phyloP scores from a whole-genome alignment of 2,329 filamentous ascomycete genomes.

The Nothophoma quercina region DNA sequence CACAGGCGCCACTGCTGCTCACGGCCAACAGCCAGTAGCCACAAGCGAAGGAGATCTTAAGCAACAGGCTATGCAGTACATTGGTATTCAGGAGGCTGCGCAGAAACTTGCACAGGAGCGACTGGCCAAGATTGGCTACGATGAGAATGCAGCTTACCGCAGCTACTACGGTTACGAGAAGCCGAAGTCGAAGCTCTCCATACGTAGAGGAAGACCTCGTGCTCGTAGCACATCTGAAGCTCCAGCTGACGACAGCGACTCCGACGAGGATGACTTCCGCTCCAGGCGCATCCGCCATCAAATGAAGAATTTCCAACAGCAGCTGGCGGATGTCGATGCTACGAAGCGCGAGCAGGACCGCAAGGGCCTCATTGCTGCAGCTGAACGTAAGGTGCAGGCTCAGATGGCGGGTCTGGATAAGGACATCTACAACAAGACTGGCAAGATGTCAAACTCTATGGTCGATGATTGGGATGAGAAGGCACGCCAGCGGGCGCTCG shows the following conservation, averaged over 20 bases:
- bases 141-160: conserved; percentile 71
- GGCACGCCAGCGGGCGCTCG: conserved; percentile 73
- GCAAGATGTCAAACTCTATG: conserved; percentile 72
- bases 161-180: conserved; percentile 75
- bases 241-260: conserved; percentile 34
- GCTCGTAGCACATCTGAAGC: conserved; percentile 70
- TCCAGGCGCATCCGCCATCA: conserved; percentile 78
- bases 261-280: conserved; percentile 67
- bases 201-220: conserved; percentile 63
- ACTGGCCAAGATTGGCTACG: conserved; percentile 78
- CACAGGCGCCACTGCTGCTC: conserved; percentile 46
- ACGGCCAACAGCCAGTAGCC: conserved; percentile 33
- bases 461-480: conserved; percentile 81
- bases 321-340: conserved; percentile 72
- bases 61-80: conserved; percentile 59
- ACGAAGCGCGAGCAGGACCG: conserved; percentile 79
- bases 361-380: conserved; percentile 76
- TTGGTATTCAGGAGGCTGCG: conserved; percentile 83
- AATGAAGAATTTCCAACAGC: conserved; percentile 78
- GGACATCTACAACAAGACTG: conserved; percentile 77
- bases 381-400: conserved; percentile 84
- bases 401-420: conserved; percentile 83
- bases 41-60: conserved; percentile 57
- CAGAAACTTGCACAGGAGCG: conserved; percentile 86
- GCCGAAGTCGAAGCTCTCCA: conserved; percentile 60